Conservation (phyloP, 768 basidiomycete genomes). For the Tylopilus subfusipes region DNA sequence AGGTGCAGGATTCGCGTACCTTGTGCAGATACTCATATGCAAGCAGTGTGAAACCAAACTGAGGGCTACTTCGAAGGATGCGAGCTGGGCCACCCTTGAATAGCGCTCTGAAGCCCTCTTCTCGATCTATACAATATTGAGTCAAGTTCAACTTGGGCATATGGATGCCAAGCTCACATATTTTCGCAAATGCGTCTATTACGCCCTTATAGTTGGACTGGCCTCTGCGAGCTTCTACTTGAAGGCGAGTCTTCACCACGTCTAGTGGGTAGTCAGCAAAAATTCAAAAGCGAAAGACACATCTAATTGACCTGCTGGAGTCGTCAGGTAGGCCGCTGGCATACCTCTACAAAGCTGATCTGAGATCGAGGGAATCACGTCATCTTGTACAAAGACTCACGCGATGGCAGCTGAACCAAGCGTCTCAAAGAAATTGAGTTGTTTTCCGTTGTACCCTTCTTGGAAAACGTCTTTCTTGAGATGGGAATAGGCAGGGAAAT, state of each 20-base stretch:
- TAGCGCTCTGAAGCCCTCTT: slow-evolving; percentile 85
- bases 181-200: slow-evolving; percentile 84
- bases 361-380: slow-evolving; percentile 26
- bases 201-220: slow-evolving; percentile 91
- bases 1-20: slow-evolving; percentile 35
- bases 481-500: slow-evolving; percentile 86
- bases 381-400: slow-evolving; percentile 44
- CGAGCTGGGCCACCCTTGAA: slow-evolving; percentile 93
- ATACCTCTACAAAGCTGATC: slow-evolving; percentile 66
- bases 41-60: slow-evolving; percentile 92
- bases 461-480: slow-evolving; percentile 92
- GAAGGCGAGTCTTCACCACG: slow-evolving; percentile 95
- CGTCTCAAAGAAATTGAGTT: slow-evolving; percentile 87
- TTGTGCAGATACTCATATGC: slow-evolving; percentile 73
- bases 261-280: slow-evolving; percentile 45
- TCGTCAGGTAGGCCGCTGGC: slow-evolving; percentile 94
- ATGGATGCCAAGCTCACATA: slow-evolving; percentile 55
- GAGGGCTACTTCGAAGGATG: slow-evolving; percentile 81
- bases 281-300: background rate
- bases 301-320: slow-evolving; percentile 68
- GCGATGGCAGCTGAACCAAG: slow-evolving; percentile 76
- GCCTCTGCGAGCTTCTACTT: slow-evolving; percentile 89
- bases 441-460: slow-evolving; percentile 94
- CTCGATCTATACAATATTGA: slow-evolving; percentile 51
- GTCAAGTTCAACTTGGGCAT: slow-evolving; percentile 8